These are phyloP conservation scores for Cyphellophora attinorum DNA, from an alignment of 2,329 filamentous ascomycete genomes.

Conservation along the genomic window DNA sequence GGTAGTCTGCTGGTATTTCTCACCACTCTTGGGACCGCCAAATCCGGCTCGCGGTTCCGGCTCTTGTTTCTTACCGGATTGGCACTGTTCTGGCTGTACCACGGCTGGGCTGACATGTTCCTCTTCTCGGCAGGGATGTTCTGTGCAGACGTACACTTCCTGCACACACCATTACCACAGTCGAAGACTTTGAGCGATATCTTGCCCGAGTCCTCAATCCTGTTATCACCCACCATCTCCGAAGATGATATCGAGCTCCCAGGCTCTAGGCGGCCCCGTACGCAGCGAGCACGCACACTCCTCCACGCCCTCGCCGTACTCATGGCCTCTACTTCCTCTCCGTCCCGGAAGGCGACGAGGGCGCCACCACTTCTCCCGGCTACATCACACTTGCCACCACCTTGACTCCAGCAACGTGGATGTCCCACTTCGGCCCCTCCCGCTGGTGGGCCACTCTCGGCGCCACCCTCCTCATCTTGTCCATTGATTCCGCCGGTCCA, in stretches of 20 bases:
- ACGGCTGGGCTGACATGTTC: conserved; percentile 19
- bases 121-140: conserved; percentile 30
- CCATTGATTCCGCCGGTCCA: not conserved
- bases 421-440: not conserved
- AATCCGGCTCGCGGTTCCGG: not conserved
- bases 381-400: not conserved
- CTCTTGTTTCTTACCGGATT: not conserved
- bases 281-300: no score
- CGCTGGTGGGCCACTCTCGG: conserved; percentile 1
- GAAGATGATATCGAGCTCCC: no score
- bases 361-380: not conserved
- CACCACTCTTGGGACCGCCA: not conserved
- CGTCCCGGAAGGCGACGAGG: conserved; percentile 1
- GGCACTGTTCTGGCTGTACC: not conserved
- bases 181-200: no score
- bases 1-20: conserved; percentile 18
- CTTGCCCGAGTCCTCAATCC: no score
- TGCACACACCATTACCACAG: no score
- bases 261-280: no score
- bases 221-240: no score
- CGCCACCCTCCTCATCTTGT: conserved; percentile 2
- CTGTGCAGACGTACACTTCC: conserved; percentile 30
- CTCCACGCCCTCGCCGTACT: not conserved
- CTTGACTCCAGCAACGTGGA: conserved; percentile 1
- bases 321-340: conserved; percentile 1